Base-by-base conservation (phyloP, 495 filamentous ascomycete genomes). In the Amphirosellinia nigrospora region DNA sequence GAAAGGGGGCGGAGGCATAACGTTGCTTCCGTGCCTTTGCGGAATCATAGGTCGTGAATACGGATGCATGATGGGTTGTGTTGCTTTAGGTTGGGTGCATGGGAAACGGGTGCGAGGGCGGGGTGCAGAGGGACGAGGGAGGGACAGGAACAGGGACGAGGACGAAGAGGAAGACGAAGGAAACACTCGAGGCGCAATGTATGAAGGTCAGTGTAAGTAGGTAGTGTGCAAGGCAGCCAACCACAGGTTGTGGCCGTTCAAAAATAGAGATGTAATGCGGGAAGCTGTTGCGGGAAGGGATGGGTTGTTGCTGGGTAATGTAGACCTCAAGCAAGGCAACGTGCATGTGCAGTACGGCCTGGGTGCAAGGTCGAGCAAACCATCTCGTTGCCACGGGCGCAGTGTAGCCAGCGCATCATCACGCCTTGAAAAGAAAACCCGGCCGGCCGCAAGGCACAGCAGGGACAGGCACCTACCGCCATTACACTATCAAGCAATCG, bases 401-500 rank as follows among this genome's bases (percentile, higher is more conserved):
- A 53, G 55, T 28, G 32, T 10, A 52, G 23, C 45, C 19, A 52
- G 23, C 45, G 58, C 45, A 69, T 62, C 13, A 3, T 50, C 7
- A 48, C n/a, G 1, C 7, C 30, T 46, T 16, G 45, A 28, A 41
- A 62, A 46, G 10, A 11, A 45, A n/a, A 23, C 4, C 4, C n/a
- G 58, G 58, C 58, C 32, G 41, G 34, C 36, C 36, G 28, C 48
- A 3, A 48, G 41, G 34, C 1, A 50, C 32, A 58, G 32, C 16
- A 58, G 58, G 39, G 21, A 64, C n/a, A 16, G 28, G 8, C 19
- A 70, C 68, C 48, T 70, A 70, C 68, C 68, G 68, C 68, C 68
- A 70, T 70, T 64, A 70, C 60, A 70, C 60, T 64, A 46, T 68
- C 56, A 56, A 70, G 19, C 68, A 38, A 64, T 70, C 46, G 39